Evolutionary conservation across 108 stramenopile genomes (phyloP), one percentile per base, ranked within the genome.

Genomic region (Heterococcus sp.): DNA sequence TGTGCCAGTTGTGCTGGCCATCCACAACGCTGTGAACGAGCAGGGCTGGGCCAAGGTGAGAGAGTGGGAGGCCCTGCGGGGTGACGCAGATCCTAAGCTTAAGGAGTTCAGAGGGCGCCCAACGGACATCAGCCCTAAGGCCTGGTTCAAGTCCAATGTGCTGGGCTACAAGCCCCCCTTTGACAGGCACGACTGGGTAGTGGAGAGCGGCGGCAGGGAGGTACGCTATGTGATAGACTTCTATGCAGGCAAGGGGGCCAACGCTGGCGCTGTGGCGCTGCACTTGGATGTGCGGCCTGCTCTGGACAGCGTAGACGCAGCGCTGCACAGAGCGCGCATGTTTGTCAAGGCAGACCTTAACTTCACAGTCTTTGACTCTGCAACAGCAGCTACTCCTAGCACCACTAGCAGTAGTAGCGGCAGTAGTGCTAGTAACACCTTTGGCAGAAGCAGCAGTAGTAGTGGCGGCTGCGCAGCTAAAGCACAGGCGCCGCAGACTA

Each of bases 181-280:
- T 88, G 97, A 97, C 90, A 65, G 97, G 35, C 97, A 98, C 82
- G 97, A 98, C 85, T 98, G 97, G 97, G 94, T 94, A 81, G 93
- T 96, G 37, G 91, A 92, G 71, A 36, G 82, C 46, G 76, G 39
- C 11, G 38, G 90, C 79, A 39, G 71, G 65, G 69, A 91, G 90
- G 71, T 91, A 29, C 85, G 97, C 71, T 98, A 98, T 86, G 94
- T 98, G 33, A 93, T 98, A 85, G 95, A 98, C 87, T 96, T 93
- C 83, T 96, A 96, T 85, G 88, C 93, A 80, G 90, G 90, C 21
- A 46, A 69, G 66, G 40, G 38, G 0, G 38, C 69, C 14, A 38
- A 34, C 65, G 63, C 38, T 27, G 36, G 46, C 32, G 76, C 77
- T 3, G 85, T 85, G 38, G 91, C 92, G 65, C 91, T 93, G 90